Conservation (phyloP, 2,329 filamentous ascomycete genomes). For the Bipolaris gigantea region DNA sequence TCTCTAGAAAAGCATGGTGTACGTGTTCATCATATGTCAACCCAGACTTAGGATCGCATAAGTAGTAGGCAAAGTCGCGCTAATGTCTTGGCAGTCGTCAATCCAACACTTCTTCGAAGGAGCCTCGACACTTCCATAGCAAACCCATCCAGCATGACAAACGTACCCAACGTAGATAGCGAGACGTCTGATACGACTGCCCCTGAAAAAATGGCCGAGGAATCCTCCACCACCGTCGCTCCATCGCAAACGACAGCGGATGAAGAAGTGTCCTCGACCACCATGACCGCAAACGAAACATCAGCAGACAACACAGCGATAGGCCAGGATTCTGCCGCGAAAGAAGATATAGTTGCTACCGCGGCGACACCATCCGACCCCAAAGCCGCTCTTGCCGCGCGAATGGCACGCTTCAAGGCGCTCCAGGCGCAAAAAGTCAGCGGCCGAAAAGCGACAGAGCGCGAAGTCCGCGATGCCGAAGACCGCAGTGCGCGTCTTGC, state of each 20-base stretch:
- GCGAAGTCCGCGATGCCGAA: slow-evolving; percentile 42
- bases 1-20: too few species aligned
- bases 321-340: not conserved
- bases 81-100: slow-evolving; percentile 24
- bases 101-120: slow-evolving; percentile 14
- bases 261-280: slow-evolving; percentile 2
- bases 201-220: not conserved
- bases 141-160: slow-evolving; percentile 25
- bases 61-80: not conserved
- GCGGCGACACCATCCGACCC: slow-evolving; percentile 20
- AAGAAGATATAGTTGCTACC: slow-evolving; percentile 6
- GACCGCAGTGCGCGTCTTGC: slow-evolving; percentile 39
- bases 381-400: slow-evolving; percentile 41
- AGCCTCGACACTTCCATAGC: not conserved
- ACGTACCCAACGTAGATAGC: slow-evolving; percentile 18
- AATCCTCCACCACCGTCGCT: not conserved
- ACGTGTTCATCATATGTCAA: not conserved
- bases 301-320: slow-evolving; percentile 6
- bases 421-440: slow-evolving; percentile 69
- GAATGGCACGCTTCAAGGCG: slow-evolving; percentile 76
- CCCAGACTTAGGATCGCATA: not conserved
- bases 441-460: slow-evolving; percentile 65
- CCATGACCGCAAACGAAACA: slow-evolving; percentile 10
- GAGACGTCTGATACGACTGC: not conserved
- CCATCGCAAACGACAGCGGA: slow-evolving; percentile 1